Evolutionary conservation across 2,329 filamentous ascomycete species (phyloP).

Genomic region (Clarireedia hainanense): DNA sequence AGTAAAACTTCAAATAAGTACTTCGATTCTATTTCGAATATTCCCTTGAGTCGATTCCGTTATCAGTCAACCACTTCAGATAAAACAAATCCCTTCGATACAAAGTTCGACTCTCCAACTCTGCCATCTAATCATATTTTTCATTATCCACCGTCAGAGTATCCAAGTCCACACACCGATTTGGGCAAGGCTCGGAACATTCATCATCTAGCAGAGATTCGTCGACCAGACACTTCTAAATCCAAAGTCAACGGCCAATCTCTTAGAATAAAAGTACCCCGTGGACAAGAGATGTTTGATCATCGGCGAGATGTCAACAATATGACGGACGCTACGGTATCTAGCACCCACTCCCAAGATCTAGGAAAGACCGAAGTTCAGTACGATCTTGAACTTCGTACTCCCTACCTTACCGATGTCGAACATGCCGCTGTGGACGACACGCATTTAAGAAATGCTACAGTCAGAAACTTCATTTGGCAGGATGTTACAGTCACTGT

Average conservation of each 20-base stretch:
- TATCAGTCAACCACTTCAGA: neutral
- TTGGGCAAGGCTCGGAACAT: neutral
- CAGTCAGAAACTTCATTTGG: conserved; percentile 60
- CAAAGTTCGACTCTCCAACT: neutral
- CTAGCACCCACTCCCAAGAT: conserved; percentile 3
- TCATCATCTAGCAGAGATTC: neutral
- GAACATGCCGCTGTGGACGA: conserved; percentile 21
- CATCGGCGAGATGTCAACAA: neutral
- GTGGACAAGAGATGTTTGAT: neutral
- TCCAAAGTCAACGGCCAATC: neutral
- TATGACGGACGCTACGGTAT: conserved; percentile 6
- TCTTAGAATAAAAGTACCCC: neutral
- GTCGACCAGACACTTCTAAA: neutral
- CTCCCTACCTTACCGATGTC: conserved; percentile 19
- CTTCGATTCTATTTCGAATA: conserved; percentile 5
- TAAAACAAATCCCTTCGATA: conserved; percentile 1
- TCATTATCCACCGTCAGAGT: neutral
- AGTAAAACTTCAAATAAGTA: neutral
- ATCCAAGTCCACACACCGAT: neutral
- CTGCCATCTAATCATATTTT: neutral
- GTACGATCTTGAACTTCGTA: neutral
- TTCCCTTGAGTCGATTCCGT: neutral
- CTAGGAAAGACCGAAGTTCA: conserved; percentile 2
- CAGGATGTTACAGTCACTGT: conserved; percentile 59
- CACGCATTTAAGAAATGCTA: conserved; percentile 51